Evolutionary conservation across 208 protist genomes (phyloP).

Genomic region (Wallacemonas collosoma): DNA sequence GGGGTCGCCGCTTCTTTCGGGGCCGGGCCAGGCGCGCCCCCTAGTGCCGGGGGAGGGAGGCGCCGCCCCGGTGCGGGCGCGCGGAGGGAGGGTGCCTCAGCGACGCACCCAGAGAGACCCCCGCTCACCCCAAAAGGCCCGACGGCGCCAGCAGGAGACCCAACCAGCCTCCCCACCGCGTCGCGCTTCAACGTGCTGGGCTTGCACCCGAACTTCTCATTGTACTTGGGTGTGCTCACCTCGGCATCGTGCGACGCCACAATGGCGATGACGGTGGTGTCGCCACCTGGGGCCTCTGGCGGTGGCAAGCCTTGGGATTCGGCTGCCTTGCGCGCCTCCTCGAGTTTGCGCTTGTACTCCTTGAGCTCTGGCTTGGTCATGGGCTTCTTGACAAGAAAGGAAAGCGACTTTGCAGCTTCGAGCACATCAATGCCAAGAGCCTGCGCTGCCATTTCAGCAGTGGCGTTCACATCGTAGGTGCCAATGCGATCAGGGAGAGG

Average conservation of each 20-base stretch:
- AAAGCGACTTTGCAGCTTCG: slow-evolving; percentile 64
- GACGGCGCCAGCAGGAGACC: slow-evolving; percentile 53
- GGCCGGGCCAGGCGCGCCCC: too few species aligned
- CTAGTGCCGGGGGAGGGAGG: too few species aligned
- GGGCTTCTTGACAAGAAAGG: slow-evolving; percentile 32
- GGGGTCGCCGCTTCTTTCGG: too few species aligned
- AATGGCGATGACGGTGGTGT: slow-evolving; percentile 31
- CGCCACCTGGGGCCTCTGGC: neutral
- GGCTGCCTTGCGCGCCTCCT: slow-evolving; percentile 13
- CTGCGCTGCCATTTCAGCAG: slow-evolving; percentile 43
- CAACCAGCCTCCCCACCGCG: slow-evolving; percentile 43
- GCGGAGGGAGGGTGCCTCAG: slow-evolving; percentile 46
- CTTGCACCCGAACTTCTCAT: slow-evolving; percentile 33
- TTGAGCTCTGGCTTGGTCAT: slow-evolving; percentile 31
- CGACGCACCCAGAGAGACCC: slow-evolving; percentile 63
- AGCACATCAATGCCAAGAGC: slow-evolving; percentile 37
- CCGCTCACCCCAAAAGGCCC: slow-evolving; percentile 54
- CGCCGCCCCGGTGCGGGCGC: slow-evolving; percentile 21
- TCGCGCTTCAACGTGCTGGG: slow-evolving; percentile 52
- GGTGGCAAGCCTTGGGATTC: neutral
- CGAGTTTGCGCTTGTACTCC: slow-evolving; percentile 16
- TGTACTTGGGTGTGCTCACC: slow-evolving; percentile 45
- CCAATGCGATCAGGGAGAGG: slow-evolving; percentile 47
- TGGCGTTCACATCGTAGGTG: slow-evolving; percentile 40
- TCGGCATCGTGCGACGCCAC: slow-evolving; percentile 49